Conservation (phyloP, 169 alveolate genomes). For the Condylostoma magnum region DNA sequence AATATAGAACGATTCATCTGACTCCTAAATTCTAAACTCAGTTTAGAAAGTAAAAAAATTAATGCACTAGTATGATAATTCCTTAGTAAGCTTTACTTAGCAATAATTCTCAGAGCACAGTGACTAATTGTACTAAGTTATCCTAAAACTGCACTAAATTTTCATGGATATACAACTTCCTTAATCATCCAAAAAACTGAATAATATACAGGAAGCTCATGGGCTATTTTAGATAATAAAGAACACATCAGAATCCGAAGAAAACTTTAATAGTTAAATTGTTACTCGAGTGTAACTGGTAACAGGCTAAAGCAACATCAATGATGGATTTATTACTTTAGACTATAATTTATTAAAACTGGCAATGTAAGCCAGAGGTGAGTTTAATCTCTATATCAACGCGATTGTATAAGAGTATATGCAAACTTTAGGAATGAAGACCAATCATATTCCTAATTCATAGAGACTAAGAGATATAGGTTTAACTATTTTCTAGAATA, state of each 20-base stretch:
- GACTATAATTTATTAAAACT: too few relatives aligned
- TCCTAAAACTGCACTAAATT: constrained; percentile 14
- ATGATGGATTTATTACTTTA: too few relatives aligned
- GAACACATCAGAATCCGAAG: background rate
- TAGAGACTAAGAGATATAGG: constrained; percentile 26
- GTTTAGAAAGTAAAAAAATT: too few relatives aligned
- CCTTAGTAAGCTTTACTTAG: too few relatives aligned
- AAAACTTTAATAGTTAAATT: background rate
- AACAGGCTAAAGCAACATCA: background rate
- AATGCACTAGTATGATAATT: too few relatives aligned
- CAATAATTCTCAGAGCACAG: too few relatives aligned
- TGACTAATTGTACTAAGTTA: too few relatives aligned
- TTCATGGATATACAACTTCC: constrained; percentile 12
- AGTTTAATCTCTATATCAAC: constrained; percentile 10
- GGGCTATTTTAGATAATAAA: background rate
- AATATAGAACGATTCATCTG: too few relatives aligned
- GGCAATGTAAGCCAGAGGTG: constrained; percentile 25
- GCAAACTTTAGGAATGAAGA: background rate
- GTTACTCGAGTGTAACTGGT: background rate
- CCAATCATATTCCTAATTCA: background rate
- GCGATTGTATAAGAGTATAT: background rate
- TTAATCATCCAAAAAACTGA: constrained; percentile 1
- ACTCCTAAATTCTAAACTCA: too few relatives aligned
- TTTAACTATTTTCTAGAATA: constrained; percentile 24
- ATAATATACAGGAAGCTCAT: background rate